Evolutionary conservation across 345 rosid genomes (phyloP).

Genomic region (Fremontodendron californicum): DNA sequence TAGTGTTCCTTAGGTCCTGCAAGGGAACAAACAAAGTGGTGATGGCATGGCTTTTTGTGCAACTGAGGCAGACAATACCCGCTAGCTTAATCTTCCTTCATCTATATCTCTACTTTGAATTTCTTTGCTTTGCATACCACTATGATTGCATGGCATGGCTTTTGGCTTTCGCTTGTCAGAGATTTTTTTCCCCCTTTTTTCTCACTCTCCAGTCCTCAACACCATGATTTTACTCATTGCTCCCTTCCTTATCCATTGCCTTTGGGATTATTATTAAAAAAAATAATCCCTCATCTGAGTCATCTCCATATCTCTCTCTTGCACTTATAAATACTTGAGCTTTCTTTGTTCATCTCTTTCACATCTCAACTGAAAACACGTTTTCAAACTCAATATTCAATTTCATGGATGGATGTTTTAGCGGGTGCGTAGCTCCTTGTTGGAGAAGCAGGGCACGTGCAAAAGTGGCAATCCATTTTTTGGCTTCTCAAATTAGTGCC

Average conservation of each 20-base stretch:
- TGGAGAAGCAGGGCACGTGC: slow-evolving; percentile 99
- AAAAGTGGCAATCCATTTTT: slow-evolving; percentile 9
- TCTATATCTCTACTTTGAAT: slow-evolving; percentile 28
- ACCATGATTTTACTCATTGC: slow-evolving; percentile 19
- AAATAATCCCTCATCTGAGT: background rate
- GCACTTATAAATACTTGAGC: slow-evolving; percentile 39
- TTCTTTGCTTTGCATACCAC: slow-evolving; percentile 26
- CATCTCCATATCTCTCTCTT: slow-evolving; percentile 4
- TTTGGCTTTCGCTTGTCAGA: background rate
- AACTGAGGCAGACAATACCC: slow-evolving; percentile 31
- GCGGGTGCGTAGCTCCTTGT: slow-evolving; percentile 58
- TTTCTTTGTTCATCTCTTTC: slow-evolving; percentile 16
- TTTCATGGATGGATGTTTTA: background rate
- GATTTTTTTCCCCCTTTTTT: background rate
- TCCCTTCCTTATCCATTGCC: background rate
- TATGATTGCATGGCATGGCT: slow-evolving; percentile 52
- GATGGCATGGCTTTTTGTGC: slow-evolving; percentile 21
- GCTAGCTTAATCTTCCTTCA: slow-evolving; percentile 13
- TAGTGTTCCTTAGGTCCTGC: background rate
- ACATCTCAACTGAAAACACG: background rate
- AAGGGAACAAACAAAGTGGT: slow-evolving; percentile 1
- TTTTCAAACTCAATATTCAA: background rate
- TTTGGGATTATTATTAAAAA: background rate
- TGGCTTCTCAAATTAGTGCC: background rate
- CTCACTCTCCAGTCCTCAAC: background rate